A percentile compares a stretch with the other conserved stretches of the same genome.
Evolutionary conservation across 331 rosid species (phyloP).

Genomic region (Quercus phellos): DNA sequence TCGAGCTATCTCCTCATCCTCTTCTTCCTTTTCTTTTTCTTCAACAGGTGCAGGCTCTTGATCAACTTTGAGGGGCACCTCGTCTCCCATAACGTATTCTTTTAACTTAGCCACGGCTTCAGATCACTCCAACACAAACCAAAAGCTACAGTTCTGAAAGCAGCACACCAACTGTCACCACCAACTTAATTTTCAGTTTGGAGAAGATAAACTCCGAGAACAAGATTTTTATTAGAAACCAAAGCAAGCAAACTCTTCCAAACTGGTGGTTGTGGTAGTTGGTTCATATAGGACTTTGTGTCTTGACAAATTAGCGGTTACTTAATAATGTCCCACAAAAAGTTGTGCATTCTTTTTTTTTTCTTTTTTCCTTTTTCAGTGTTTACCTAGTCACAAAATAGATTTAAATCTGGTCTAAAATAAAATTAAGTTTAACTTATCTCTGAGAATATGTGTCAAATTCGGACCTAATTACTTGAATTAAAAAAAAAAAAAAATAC

Average conservation of each 20-base stretch:
- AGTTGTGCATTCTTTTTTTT: neutral
- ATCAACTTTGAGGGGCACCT: conserved; percentile 29
- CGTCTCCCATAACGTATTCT: conserved; percentile 47
- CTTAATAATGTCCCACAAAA: neutral
- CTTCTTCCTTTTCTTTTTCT: neutral
- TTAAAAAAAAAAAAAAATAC: too few relatives aligned
- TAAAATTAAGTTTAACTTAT: too few relatives aligned
- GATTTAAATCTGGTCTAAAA: too few relatives aligned
- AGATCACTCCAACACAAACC: neutral
- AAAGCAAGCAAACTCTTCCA: neutral
- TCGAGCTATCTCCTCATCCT: conserved; percentile 5
- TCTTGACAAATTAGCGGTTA: neutral
- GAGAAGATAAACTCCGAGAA: neutral
- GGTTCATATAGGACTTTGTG: neutral
- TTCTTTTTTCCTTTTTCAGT: too few relatives aligned
- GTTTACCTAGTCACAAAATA: too few relatives aligned
- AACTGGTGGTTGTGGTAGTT: neutral
- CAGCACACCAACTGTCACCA: neutral
- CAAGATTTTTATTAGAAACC: neutral
- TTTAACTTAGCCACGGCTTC: conserved; percentile 27
- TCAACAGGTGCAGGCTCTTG: conserved; percentile 3
- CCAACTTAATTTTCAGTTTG: neutral
- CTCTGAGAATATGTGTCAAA: too few relatives aligned
- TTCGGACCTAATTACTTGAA: too few relatives aligned
- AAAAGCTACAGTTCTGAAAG: neutral